These are phyloP conservation scores for Sporobolomyces phaffii DNA, from an alignment of 768 basidiomycete species.

Conservation along the genomic window DNA sequence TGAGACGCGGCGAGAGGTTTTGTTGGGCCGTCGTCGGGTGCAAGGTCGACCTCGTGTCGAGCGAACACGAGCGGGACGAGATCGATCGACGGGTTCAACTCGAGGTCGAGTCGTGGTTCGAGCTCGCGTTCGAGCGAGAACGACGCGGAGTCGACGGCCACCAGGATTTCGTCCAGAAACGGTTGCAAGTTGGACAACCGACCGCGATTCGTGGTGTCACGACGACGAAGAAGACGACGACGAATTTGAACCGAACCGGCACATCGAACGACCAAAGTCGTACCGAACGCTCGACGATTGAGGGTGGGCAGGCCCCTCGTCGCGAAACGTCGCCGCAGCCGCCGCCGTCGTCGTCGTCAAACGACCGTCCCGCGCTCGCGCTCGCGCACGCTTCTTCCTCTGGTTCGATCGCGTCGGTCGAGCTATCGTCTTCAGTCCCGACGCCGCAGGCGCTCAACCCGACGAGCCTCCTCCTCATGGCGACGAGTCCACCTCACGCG, in stretches of 20 bases:
- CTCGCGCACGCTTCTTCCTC: background rate
- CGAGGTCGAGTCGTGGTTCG: background rate
- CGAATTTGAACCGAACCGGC: too few relatives aligned
- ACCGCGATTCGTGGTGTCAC: too few relatives aligned
- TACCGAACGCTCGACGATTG: too few relatives aligned
- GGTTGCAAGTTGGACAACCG: too few relatives aligned
- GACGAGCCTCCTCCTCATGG: background rate
- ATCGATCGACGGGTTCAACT: background rate
- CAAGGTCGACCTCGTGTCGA: conserved; percentile 59
- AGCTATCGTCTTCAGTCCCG: background rate
- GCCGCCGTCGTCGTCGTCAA: background rate
- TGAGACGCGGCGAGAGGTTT: conserved; percentile 54
- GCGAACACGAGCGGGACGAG: background rate
- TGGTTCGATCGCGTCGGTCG: background rate
- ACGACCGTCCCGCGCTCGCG: background rate
- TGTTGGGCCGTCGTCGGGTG: conserved; percentile 66
- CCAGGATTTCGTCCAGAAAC: too few relatives aligned
- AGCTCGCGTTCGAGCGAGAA: background rate
- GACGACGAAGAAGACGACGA: too few relatives aligned
- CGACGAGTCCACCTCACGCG: background rate
- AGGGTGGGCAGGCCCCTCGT: too few relatives aligned
- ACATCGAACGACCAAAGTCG: too few relatives aligned
- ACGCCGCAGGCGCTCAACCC: background rate
- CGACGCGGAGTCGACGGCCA: background rate
- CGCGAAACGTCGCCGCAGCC: too few relatives aligned